Conservation (phyloP, 148 eudicot species). For the Rhododendron henanense region DNA sequence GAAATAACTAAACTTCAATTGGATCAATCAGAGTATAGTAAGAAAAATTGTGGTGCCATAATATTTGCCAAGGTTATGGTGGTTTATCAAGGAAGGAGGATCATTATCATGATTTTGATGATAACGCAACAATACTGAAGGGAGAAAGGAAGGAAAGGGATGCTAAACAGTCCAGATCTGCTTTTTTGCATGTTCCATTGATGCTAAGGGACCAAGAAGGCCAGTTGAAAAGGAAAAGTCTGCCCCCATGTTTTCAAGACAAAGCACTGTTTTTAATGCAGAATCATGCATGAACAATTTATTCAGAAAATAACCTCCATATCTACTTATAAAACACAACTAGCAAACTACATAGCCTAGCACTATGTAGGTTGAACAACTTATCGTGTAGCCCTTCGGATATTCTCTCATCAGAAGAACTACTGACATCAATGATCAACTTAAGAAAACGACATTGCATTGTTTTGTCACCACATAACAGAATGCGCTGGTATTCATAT, state of each 20-base stretch:
- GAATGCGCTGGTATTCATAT: background rate
- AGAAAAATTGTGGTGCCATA: background rate
- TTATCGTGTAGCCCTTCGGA: no score
- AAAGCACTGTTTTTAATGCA: background rate
- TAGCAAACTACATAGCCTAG: background rate
- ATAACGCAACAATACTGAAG: background rate
- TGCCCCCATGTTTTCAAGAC: background rate
- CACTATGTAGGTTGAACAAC: background rate
- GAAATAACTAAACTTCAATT: background rate
- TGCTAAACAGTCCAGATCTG: background rate
- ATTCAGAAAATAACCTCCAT: background rate
- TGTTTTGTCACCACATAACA: background rate
- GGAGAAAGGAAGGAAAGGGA: background rate
- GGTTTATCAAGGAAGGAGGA: background rate
- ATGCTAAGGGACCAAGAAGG: background rate
- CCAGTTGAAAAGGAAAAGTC: background rate
- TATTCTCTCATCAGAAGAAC: slow-evolving; percentile 7
- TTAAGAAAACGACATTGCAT: background rate
- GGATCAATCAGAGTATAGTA: background rate
- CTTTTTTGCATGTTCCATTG: background rate
- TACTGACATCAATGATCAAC: background rate
- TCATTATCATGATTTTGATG: background rate
- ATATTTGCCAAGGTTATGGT: background rate
- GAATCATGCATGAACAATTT: background rate
- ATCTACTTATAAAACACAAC: background rate